Evolutionary conservation across 371 early-diverging fungal genomes (phyloP).

Genomic region (Mortierella sp.): DNA sequence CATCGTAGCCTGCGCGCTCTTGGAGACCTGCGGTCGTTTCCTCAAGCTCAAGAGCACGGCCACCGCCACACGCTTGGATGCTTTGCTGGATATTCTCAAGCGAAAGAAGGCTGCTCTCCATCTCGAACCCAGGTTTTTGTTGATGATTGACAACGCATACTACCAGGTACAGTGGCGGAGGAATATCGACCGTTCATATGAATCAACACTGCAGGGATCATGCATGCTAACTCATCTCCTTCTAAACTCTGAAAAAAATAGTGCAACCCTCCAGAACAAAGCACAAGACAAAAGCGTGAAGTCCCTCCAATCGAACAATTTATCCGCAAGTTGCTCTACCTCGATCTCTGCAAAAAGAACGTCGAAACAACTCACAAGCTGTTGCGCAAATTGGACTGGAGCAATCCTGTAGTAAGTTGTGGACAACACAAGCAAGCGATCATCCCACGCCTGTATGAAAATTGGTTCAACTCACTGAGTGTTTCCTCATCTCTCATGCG

Average conservation of each 20-base stretch:
- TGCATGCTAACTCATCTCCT: not conserved
- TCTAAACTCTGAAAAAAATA: conserved; percentile 22
- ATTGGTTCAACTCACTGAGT: not conserved
- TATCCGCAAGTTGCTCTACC: conserved; percentile 87
- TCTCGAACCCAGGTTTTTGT: conserved; percentile 84
- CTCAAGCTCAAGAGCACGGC: conserved; percentile 81
- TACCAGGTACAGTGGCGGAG: conserved; percentile 67
- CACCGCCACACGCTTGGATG: conserved; percentile 72
- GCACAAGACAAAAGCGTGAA: conserved; percentile 71
- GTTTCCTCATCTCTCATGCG: not conserved
- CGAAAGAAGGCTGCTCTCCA: conserved; percentile 87
- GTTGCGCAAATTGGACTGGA: conserved; percentile 93
- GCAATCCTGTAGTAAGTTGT: conserved; percentile 63
- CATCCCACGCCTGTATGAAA: not conserved
- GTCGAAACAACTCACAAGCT: conserved; percentile 79
- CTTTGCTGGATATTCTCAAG: conserved; percentile 89
- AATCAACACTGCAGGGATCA: not conserved
- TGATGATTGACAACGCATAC: conserved; percentile 96
- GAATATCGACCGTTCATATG: too few relatives aligned
- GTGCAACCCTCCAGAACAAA: conserved; percentile 87
- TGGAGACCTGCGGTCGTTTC: conserved; percentile 94
- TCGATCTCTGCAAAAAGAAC: conserved; percentile 78
- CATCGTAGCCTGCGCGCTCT: conserved; percentile 84
- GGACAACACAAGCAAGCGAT: not conserved
- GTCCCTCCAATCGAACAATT: conserved; percentile 87